Base-by-base conservation (phyloP, 495 filamentous ascomycete species). In the Astrothelium subdiscretum region DNA sequence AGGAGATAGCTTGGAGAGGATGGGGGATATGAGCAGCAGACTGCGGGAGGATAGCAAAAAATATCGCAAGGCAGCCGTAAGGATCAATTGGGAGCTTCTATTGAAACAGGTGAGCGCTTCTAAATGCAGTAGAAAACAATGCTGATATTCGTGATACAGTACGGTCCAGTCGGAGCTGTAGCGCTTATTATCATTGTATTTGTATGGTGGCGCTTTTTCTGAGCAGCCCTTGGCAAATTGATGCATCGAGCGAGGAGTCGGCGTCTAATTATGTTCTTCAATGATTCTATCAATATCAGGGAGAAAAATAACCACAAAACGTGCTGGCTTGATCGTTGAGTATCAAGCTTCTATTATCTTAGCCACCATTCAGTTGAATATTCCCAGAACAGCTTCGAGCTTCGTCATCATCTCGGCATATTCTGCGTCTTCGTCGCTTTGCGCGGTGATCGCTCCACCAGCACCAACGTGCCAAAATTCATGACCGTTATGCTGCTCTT, bases 71-170 rank as follows among this genome's bases (percentile, higher is more conserved):
- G 92, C 94, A 3, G 95, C 94, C 0, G 91, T 97, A 29, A 84
- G 88, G 74, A 97, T 99, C 67, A 99, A 99, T 73, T 99, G 94
- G 94, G 94, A 99, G 70, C 74, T 96, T 76, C 76, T 99, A 74
- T 58, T 97, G 58, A 97, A 96, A 78, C 94, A 97, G 79, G 84
- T 86, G 68, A 75, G 81, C 61, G 57, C 43, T n/a, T 43, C 63
- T 52, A 22, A 26, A 59, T 35, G 31, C 18, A 5, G 13, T 27
- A 22, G 32, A 29, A 29, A 44, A 27, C 44, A 51, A 38, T 58
- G 22, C 12, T 26, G n/a, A 43, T 31, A 43, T 29, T 11, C 6
- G 31, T 27, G 60, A 76, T 61, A 60, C 58, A 87, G 86, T 97
- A 97, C 69, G 92, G 91, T 26, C 92, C 92, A 31, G 84, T 97